Percentiles rank a stretch among this genome's conserved stretches.
These are phyloP conservation scores for Citrullus amarus DNA, from an alignment of 306 rosid genomes.

Conservation along the genomic window DNA sequence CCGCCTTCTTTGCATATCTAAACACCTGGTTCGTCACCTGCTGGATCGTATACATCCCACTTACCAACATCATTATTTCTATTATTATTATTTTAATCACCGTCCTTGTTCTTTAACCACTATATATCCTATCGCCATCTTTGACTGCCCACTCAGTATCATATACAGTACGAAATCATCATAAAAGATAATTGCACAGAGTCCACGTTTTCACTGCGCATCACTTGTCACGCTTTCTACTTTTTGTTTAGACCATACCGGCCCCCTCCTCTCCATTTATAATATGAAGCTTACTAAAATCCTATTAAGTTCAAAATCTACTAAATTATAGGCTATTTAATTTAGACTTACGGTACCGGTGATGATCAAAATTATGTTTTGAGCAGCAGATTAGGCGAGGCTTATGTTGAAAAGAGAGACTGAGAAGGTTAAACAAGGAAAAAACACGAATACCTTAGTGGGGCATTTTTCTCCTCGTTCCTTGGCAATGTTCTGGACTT, in stretches of 20 bases:
- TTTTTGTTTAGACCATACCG: constrained; percentile 2
- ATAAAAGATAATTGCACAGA: background rate
- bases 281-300: background rate
- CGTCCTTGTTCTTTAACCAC: too few species aligned
- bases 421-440: too few species aligned
- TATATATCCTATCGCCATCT: background rate
- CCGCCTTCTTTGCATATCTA: constrained; percentile 75
- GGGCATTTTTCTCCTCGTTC: constrained; percentile 98
- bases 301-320: background rate
- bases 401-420: too few species aligned
- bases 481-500: constrained; percentile 77
- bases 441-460: constrained; percentile 51
- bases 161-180: constrained; percentile 1
- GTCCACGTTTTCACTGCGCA: constrained; percentile 3
- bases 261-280: background rate
- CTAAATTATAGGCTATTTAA: background rate
- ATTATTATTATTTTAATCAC: too few species aligned
- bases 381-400: background rate
- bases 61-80: background rate
- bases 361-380: background rate
- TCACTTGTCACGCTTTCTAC: constrained; percentile 6
- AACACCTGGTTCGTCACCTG: constrained; percentile 90
- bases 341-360: background rate
- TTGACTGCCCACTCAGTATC: constrained; percentile 5
- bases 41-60: background rate